A percentile compares a stretch with the other conserved stretches of the same genome.
Evolutionary conservation across 164 flowering plant species (phyloP).

Genomic region (Berberis vulgaris): DNA sequence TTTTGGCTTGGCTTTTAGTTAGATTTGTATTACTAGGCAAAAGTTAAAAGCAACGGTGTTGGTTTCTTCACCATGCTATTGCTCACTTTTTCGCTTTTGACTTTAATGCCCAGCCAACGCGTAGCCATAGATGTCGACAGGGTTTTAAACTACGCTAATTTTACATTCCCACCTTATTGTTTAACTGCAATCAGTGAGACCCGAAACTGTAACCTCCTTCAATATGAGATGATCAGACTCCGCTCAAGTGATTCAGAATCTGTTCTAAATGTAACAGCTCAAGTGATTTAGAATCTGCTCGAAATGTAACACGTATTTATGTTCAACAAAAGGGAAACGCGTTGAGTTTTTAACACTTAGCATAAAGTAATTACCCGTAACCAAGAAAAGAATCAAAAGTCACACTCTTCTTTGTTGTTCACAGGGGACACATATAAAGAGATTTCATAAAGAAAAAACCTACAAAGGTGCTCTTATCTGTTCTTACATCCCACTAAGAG

Average conservation of each 20-base stretch:
- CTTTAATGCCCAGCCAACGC: not conserved
- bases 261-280: too few relatives aligned
- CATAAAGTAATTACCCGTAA: slow-evolving; percentile 2
- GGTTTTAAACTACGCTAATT: too few relatives aligned
- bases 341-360: not conserved
- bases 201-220: too few relatives aligned
- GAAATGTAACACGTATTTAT: too few relatives aligned
- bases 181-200: too few relatives aligned
- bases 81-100: not conserved
- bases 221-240: too few relatives aligned
- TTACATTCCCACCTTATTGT: not conserved
- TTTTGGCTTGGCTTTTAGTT: not conserved
- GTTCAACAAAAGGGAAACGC: not conserved
- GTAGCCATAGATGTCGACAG: too few relatives aligned
- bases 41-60: not conserved
- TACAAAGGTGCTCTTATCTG: not conserved
- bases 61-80: not conserved
- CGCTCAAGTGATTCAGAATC: too few relatives aligned
- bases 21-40: not conserved
- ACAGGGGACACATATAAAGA: not conserved
- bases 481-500: not conserved
- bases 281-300: too few relatives aligned
- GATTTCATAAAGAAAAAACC: not conserved
- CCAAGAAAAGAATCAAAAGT: slow-evolving; percentile 11
- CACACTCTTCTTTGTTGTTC: not conserved